phyloP scores from a whole-genome alignment of 2,329 filamentous ascomycete species.

The Parafenestella ontariensis region DNA sequence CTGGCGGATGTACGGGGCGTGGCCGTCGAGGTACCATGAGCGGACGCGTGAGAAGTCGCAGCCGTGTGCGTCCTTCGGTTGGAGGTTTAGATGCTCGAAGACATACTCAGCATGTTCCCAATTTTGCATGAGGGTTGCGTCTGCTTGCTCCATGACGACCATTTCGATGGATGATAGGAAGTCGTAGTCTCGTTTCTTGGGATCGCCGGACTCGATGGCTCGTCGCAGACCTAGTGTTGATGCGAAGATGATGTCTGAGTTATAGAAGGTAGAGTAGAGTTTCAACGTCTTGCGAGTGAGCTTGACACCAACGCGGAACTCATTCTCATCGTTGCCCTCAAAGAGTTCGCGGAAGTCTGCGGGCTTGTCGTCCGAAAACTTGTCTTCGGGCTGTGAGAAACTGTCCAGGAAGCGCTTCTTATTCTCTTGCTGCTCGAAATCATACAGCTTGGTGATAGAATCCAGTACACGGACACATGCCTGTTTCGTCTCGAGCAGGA shows the following conservation, averaged over 20 bases:
- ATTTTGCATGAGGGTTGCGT: constrained; percentile 95
- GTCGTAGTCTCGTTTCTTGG: constrained; percentile 76
- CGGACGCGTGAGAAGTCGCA: constrained; percentile 93
- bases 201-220: constrained; percentile 80
- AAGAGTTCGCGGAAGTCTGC: constrained; percentile 90
- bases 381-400: constrained; percentile 73
- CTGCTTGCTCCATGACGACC: constrained; percentile 87
- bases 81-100: constrained; percentile 88
- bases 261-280: constrained; percentile 94
- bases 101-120: constrained; percentile 96
- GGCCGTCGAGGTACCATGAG: constrained; percentile 90
- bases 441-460: constrained; percentile 75
- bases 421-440: constrained; percentile 93
- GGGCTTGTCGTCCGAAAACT: constrained; percentile 75
- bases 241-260: constrained; percentile 91
- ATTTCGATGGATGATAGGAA: constrained; percentile 95
- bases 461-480: constrained; percentile 82
- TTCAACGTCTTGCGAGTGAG: constrained; percentile 96
- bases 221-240: constrained; percentile 89
- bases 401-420: constrained; percentile 88
- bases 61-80: constrained; percentile 87
- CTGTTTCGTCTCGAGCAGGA: constrained; percentile 87
- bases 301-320: constrained; percentile 95
- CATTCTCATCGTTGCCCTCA: constrained; percentile 94
- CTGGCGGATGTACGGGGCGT: constrained; percentile 81